A percentile compares a stretch with the other conserved stretches of the same genome.
phyloP scores from a whole-genome alignment of 2,329 filamentous ascomycete species.

The Cordyceps farinosa region DNA sequence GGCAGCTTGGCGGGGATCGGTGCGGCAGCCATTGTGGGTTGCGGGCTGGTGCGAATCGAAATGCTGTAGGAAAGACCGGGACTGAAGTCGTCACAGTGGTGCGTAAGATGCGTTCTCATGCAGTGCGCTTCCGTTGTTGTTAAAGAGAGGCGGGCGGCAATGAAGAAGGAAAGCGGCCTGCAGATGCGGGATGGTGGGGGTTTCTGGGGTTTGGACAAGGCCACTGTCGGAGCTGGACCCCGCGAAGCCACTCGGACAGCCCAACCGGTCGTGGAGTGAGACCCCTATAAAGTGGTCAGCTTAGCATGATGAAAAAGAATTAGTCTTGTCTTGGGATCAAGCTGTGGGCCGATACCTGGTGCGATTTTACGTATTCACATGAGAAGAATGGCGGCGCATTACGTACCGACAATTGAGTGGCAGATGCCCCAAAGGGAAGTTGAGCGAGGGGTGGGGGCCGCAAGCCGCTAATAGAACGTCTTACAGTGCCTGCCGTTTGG shows the following conservation, averaged over 20 bases:
- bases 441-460: neutral
- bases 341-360: slow-evolving; percentile 5
- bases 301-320: neutral
- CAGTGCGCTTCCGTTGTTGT: neutral
- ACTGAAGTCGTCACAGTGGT: neutral
- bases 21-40: slow-evolving; percentile 16
- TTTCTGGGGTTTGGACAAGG: neutral
- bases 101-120: neutral
- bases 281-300: too few relatives aligned
- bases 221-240: neutral
- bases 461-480: neutral
- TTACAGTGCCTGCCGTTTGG: too few relatives aligned
- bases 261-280: neutral
- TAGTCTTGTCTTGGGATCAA: neutral
- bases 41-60: slow-evolving; percentile 14
- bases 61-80: slow-evolving; percentile 14
- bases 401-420: slow-evolving; percentile 9
- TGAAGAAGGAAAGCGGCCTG: neutral
- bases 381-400: neutral
- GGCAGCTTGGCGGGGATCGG: slow-evolving; percentile 21
- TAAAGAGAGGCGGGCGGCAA: neutral
- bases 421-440: neutral
- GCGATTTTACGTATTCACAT: neutral
- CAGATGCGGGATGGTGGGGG: slow-evolving; percentile 6
- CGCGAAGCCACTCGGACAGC: neutral